Evolutionary conservation across 2,329 filamentous ascomycete species (phyloP), one percentile per base, ranked within the genome.

Genomic region (Teratosphaeria zuluensis): DNA sequence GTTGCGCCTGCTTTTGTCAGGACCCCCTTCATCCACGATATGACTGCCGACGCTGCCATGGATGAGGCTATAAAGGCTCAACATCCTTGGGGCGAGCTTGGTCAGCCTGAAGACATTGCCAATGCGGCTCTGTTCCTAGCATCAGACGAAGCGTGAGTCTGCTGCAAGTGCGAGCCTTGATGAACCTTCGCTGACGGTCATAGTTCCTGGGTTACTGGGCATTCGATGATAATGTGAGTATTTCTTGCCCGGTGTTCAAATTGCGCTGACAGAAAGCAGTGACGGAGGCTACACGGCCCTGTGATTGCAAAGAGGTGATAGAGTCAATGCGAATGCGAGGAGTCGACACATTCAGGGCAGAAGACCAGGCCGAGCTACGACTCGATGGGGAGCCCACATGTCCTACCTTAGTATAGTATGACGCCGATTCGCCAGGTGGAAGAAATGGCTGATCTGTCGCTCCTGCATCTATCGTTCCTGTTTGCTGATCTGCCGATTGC

Each of bases 121-220:
- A 58, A 67, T 59, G 66, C 66, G 5, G 67, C 65, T 1, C 33
- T 69, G 53, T 69, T 69, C 52, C 53, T 69, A 24, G 58, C 56
- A 16, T 65, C 64, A 38, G 67, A 69, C 51, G 67, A 67, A 31
- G 63, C 66, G 64, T 67, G 42, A 62, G 65, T 56, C 14, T 14
- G 31, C n/a, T 14, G n/a, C 4, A 5, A 12, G 14, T 12, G 28
- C 2, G 19, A 48, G 32, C 35, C 35, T 28, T 7, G 12, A 24
- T 51, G 9, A 31, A 16, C 1, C 2, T 3, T 30, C 21, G 54
- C 58, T 61, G 35, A 59, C 54, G 9, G 7, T 16, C 21, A 21
- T 32, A 66, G 64, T 7, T 51, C 62, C 8, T 66, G 60, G 59
- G 48, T 66, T 3, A 66, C 64, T 14, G 65, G 65, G 9, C 60